A percentile compares a stretch with the other conserved stretches of the same genome.
These are phyloP conservation scores for Nakaseomyces delphensis DNA, from an alignment of 1,139 yeast species.

Conservation along the genomic window DNA sequence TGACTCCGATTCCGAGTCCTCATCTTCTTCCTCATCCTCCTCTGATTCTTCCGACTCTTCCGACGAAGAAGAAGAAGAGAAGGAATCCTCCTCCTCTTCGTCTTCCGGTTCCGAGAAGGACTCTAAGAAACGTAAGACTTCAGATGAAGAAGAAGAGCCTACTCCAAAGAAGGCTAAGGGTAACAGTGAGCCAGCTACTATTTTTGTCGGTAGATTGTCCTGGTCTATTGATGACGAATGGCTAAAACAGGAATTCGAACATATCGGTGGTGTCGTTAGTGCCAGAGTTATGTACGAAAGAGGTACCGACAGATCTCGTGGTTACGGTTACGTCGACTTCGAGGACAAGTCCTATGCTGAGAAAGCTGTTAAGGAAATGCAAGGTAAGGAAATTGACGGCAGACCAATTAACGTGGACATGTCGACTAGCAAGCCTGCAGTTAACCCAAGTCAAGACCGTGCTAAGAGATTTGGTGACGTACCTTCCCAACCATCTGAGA, in stretches of 20 bases:
- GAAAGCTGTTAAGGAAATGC: conserved; percentile 77
- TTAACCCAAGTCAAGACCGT: conserved; percentile 35
- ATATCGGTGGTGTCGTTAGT: conserved; percentile 66
- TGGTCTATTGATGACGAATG: conserved; percentile 96
- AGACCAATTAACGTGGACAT: conserved; percentile 91
- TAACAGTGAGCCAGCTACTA: conserved; percentile 62
- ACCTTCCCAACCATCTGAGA: conserved; percentile 87
- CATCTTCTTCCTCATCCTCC: conserved; percentile 15
- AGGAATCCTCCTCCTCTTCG: conserved; percentile 15
- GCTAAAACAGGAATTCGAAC: conserved; percentile 80
- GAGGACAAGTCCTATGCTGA: conserved; percentile 69
- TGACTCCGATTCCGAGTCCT: conserved; percentile 21
- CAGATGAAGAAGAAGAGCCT: conserved; percentile 25
- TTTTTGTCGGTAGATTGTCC: conserved; percentile 93
- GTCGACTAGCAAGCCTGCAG: conserved; percentile 75
- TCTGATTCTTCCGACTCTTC: conserved; percentile 26
- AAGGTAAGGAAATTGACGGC: conserved; percentile 93
- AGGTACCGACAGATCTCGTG: conserved; percentile 88
- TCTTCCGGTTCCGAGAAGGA: conserved; percentile 11
- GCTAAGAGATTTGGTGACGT: conserved; percentile 85
- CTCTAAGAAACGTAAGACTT: conserved; percentile 35
- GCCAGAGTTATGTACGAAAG: conserved; percentile 95
- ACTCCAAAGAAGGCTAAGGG: conserved; percentile 38
- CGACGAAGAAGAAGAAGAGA: conserved; percentile 16
- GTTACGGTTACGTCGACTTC: conserved; percentile 97